phyloP scores from a whole-genome alignment of 768 basidiomycete genomes.

The Russula foetens region DNA sequence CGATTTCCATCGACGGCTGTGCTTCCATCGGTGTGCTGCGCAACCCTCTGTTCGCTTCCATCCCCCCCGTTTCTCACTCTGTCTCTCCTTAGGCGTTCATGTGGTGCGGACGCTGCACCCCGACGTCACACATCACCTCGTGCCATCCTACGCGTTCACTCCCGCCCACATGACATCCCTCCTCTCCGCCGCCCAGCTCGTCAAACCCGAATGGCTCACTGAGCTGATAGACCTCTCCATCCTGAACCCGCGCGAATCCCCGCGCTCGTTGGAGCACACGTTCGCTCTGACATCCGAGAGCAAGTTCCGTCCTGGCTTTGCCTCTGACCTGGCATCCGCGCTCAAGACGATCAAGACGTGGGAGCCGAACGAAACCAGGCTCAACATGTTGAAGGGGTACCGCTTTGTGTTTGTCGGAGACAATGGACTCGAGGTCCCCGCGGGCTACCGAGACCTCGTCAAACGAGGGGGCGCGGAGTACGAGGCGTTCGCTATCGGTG shows the following conservation, averaged over 20 bases:
- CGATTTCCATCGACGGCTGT: slow-evolving; percentile 23
- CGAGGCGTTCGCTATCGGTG: slow-evolving; percentile 50
- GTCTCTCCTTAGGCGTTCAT: slow-evolving; percentile 41
- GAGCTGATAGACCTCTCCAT: slow-evolving; percentile 50
- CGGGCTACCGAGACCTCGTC: slow-evolving; percentile 46
- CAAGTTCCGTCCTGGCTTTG: slow-evolving; percentile 54
- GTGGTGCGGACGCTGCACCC: slow-evolving; percentile 37
- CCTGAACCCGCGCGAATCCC: slow-evolving; percentile 26
- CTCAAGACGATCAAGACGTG: slow-evolving; percentile 50
- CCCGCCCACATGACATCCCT: slow-evolving; percentile 49
- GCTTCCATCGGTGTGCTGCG: slow-evolving; percentile 41
- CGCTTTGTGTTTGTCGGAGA: slow-evolving; percentile 59
- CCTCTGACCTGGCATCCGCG: slow-evolving; percentile 37
- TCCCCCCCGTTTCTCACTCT: neutral
- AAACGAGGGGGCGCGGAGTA: slow-evolving; percentile 50
- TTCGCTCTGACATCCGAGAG: slow-evolving; percentile 43
- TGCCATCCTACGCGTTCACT: slow-evolving; percentile 40
- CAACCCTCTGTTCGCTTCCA: neutral
- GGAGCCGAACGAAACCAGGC: slow-evolving; percentile 60
- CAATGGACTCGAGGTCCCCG: slow-evolving; percentile 40
- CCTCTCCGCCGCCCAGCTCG: slow-evolving; percentile 48
- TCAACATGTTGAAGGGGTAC: slow-evolving; percentile 42
- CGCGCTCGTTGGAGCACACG: slow-evolving; percentile 39
- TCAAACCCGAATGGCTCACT: slow-evolving; percentile 59
- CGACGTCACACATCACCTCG: slow-evolving; percentile 59